Percentiles rank a stretch among this genome's conserved stretches.
Evolutionary conservation across 75 land plant species (phyloP).

Genomic region (Pseudotsuga menziesii): DNA sequence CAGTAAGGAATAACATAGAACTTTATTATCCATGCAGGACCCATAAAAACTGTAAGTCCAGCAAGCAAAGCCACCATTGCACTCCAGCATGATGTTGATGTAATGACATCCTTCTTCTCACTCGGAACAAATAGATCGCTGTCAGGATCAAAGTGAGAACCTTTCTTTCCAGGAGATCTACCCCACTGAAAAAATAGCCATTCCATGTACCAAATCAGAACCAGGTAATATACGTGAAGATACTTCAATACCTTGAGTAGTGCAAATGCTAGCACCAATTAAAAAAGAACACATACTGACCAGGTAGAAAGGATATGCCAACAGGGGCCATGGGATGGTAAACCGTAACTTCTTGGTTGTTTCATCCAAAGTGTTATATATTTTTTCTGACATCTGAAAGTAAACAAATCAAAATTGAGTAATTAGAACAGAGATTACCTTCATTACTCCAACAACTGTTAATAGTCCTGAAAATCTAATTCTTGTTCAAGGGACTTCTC

Average conservation of each 20-base stretch:
- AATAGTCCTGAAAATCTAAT: background rate
- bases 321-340: constrained; percentile 54
- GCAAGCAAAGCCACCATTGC: constrained; percentile 60
- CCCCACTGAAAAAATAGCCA: constrained; percentile 13
- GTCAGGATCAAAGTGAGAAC: constrained; percentile 84
- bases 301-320: constrained; percentile 82
- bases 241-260: background rate
- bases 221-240: constrained; percentile 1
- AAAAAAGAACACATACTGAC: constrained; percentile 27
- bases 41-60: constrained; percentile 38
- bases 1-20: constrained; percentile 82
- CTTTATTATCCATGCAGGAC: constrained; percentile 66
- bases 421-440: background rate
- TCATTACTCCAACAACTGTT: background rate
- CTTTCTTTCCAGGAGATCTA: constrained; percentile 82
- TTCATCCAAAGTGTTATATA: constrained; percentile 48
- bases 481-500: background rate
- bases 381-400: constrained; percentile 59
- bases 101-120: constrained; percentile 67
- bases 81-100: constrained; percentile 79
- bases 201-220: background rate
- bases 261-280: background rate
- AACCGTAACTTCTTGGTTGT: constrained; percentile 41
- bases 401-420: constrained; percentile 4
- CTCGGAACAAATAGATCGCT: constrained; percentile 63